Evolutionary conservation across 1,284 basidiomycete species (phyloP).

Genomic region (Bondarzewia mesenterica): DNA sequence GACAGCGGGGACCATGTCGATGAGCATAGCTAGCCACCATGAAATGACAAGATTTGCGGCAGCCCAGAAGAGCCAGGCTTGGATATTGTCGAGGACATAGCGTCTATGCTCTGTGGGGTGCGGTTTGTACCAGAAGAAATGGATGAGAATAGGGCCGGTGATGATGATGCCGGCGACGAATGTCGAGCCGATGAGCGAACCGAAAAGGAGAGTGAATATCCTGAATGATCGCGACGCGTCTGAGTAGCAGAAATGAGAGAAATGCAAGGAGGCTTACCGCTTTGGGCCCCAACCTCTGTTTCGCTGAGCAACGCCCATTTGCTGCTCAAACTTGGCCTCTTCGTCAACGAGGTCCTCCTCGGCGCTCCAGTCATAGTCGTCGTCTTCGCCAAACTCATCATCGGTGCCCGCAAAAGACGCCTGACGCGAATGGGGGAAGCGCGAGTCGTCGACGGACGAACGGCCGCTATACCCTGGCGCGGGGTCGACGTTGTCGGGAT

Average conservation of each 20-base stretch:
- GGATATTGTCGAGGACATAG: slow-evolving; percentile 57
- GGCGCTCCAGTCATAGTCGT: slow-evolving; percentile 61
- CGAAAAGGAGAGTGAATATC: slow-evolving; percentile 54
- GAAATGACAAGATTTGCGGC: slow-evolving; percentile 68
- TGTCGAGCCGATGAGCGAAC: slow-evolving; percentile 62
- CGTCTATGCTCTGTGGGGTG: slow-evolving; percentile 45
- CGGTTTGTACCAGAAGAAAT: slow-evolving; percentile 61
- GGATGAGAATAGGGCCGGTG: slow-evolving; percentile 50
- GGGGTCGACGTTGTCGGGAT: slow-evolving; percentile 31
- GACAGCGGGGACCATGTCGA: slow-evolving; percentile 56
- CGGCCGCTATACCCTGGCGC: slow-evolving; percentile 15
- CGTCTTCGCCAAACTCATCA: slow-evolving; percentile 45
- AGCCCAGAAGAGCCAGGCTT: slow-evolving; percentile 75
- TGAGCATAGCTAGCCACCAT: slow-evolving; percentile 64
- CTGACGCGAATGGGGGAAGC: slow-evolving; percentile 24
- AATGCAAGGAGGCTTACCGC: slow-evolving; percentile 31
- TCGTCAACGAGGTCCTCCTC: slow-evolving; percentile 67
- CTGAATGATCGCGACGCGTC: slow-evolving; percentile 24
- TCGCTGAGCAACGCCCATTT: slow-evolving; percentile 44
- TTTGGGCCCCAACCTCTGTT: slow-evolving; percentile 41
- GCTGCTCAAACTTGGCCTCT: slow-evolving; percentile 54
- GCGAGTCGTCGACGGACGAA: slow-evolving; percentile 18
- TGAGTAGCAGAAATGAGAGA: background rate
- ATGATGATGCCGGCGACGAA: slow-evolving; percentile 54
- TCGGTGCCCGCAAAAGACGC: slow-evolving; percentile 48